These are phyloP conservation scores for Aspergillus spinulosporus DNA, from an alignment of 2,329 filamentous ascomycete genomes.

Conservation along the genomic window DNA sequence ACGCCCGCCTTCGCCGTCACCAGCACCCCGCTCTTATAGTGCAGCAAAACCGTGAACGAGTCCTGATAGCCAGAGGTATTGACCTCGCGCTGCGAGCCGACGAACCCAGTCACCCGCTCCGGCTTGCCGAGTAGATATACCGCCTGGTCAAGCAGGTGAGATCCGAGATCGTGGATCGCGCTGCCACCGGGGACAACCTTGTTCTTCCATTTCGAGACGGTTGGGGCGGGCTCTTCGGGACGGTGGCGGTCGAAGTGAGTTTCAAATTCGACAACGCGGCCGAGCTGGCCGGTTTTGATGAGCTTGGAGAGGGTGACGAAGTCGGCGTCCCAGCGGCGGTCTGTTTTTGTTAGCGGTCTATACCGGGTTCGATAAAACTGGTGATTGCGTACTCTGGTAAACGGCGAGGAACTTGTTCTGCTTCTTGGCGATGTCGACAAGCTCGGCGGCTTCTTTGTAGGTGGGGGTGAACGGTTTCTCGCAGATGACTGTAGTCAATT, in stretches of 20 bases:
- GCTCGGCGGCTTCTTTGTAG: conserved; percentile 63
- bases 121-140: conserved; percentile 71
- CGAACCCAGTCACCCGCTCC: conserved; percentile 64
- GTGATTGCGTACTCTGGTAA: conserved; percentile 61
- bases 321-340: conserved; percentile 75
- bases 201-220: conserved; percentile 64
- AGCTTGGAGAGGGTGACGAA: conserved; percentile 70
- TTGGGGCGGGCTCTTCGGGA: conserved; percentile 52
- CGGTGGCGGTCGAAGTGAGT: conserved; percentile 78
- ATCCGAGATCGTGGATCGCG: conserved; percentile 71
- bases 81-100: conserved; percentile 65
- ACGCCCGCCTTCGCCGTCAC: conserved; percentile 70
- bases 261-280: conserved; percentile 74
- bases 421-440: conserved; percentile 58
- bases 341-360: conserved; percentile 21
- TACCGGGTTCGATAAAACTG: background rate
- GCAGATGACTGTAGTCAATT: conserved; percentile 58
- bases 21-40: conserved; percentile 63
- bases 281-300: conserved; percentile 60
- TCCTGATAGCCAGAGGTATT: conserved; percentile 54
- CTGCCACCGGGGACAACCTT: conserved; percentile 65
- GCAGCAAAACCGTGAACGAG: conserved; percentile 62
- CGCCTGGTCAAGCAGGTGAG: conserved; percentile 74
- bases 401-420: conserved; percentile 60
- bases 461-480: conserved; percentile 83